These are phyloP conservation scores for Rutstroemia sp. DNA, from an alignment of 2,329 filamentous ascomycete species.

Conservation along the genomic window DNA sequence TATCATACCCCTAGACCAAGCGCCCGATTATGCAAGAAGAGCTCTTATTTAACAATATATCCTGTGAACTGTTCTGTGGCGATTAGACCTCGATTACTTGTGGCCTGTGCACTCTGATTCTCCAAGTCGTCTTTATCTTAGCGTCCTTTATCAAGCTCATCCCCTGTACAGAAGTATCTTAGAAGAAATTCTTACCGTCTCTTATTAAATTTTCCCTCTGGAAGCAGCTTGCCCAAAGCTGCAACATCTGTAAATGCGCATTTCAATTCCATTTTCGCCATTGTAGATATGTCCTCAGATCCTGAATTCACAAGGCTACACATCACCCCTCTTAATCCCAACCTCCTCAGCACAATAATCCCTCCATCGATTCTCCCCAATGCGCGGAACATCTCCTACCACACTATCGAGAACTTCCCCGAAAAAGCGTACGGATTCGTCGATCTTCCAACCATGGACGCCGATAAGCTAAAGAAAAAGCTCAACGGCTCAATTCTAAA, in stretches of 20 bases:
- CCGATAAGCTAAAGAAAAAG: constrained; percentile 86
- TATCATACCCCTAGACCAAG: not conserved
- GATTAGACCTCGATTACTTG: too few species aligned
- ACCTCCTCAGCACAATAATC: constrained; percentile 65
- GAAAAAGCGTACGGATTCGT: constrained; percentile 88
- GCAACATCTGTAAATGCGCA: too few species aligned
- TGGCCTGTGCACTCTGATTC: too few species aligned
- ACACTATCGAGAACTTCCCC: constrained; percentile 77
- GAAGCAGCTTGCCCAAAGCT: too few species aligned
- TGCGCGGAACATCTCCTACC: constrained; percentile 81
- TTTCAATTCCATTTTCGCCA: too few species aligned
- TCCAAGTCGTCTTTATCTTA: too few species aligned
- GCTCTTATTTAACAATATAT: not conserved
- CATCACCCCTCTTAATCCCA: constrained; percentile 76
- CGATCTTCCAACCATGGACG: constrained; percentile 72
- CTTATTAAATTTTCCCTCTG: too few species aligned
- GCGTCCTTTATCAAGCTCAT: too few species aligned
- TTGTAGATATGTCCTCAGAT: not conserved
- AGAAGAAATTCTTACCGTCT: too few species aligned
- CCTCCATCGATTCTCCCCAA: constrained; percentile 56
- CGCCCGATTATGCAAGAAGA: not conserved
- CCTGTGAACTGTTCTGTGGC: not conserved
- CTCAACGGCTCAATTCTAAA: constrained; percentile 80
- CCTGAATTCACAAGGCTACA: constrained; percentile 56
- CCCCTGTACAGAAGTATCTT: too few species aligned